Evolutionary conservation across 352 stramenopile species (phyloP).

Genomic region (Paralagenidium karlingii): DNA sequence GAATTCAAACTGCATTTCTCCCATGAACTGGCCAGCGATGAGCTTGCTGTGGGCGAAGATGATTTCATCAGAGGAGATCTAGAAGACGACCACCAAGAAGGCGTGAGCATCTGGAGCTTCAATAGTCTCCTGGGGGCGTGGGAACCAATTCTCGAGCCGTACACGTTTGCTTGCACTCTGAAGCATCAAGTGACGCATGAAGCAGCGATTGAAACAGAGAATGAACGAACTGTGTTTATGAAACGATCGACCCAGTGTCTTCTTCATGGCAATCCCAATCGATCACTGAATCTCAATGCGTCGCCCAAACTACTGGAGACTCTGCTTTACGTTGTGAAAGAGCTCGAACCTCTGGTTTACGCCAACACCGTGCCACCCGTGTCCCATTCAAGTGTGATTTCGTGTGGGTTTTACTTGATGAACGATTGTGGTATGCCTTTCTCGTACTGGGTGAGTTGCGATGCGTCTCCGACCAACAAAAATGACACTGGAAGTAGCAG

Average conservation of each 20-base stretch:
- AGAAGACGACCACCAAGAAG: constrained; percentile 32
- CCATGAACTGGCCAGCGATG: constrained; percentile 26
- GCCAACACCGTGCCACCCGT: constrained; percentile 16
- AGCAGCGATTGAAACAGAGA: constrained; percentile 6
- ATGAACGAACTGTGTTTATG: neutral
- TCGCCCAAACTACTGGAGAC: constrained; percentile 51
- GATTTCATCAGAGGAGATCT: neutral
- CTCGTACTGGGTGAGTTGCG: constrained; percentile 50
- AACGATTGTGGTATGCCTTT: constrained; percentile 54
- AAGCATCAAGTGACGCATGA: constrained; percentile 16
- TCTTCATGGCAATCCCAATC: constrained; percentile 33
- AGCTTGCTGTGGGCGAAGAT: too few relatives aligned
- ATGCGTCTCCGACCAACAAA: neutral
- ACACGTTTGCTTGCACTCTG: constrained; percentile 41
- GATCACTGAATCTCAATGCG: constrained; percentile 57
- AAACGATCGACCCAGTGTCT: constrained; percentile 38
- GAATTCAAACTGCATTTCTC: constrained; percentile 45
- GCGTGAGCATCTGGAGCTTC: constrained; percentile 66
- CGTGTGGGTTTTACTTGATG: constrained; percentile 64
- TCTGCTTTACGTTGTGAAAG: constrained; percentile 41
- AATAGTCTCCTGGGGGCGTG: constrained; percentile 59
- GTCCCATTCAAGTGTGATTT: constrained; percentile 66
- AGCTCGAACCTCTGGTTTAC: constrained; percentile 27
- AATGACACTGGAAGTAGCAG: too few relatives aligned
- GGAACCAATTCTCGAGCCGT: constrained; percentile 70